These are phyloP conservation scores for Tanacetum coccineum DNA, from an alignment of 129 eudicot species.

Conservation along the genomic window DNA sequence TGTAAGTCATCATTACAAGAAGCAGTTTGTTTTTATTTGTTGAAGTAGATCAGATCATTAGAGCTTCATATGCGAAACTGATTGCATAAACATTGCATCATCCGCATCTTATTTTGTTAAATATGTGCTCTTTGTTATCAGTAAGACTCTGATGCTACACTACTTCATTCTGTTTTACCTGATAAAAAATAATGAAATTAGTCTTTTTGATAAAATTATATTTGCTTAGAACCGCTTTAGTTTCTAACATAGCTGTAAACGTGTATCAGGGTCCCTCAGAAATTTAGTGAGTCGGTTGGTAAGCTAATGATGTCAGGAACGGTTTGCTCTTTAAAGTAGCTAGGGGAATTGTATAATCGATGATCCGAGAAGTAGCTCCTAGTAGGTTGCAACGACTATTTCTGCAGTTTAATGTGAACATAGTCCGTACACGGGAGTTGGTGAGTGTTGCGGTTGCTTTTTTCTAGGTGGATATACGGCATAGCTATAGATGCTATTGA, in stretches of 20 bases:
- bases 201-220: neutral
- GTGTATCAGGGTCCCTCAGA: neutral
- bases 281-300: too few species aligned
- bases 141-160: constrained; percentile 4
- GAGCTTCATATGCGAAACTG: neutral
- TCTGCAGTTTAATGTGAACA: too few species aligned
- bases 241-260: neutral
- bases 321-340: too few species aligned
- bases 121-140: neutral
- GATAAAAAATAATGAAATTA: neutral
- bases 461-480: too few species aligned
- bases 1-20: neutral
- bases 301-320: too few species aligned
- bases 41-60: neutral
- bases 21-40: neutral
- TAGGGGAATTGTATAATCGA: too few species aligned
- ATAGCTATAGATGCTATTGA: too few species aligned
- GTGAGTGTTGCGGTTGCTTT: too few species aligned
- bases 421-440: too few species aligned
- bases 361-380: too few species aligned
- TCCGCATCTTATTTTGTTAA: neutral
- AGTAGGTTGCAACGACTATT: too few species aligned
- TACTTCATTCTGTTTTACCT: neutral
- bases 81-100: neutral
- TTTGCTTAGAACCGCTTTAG: neutral